A percentile compares a stretch with the other conserved stretches of the same genome.
phyloP scores from a whole-genome alignment of 2,329 filamentous ascomycete species.

The Aspergillus fischeri region DNA sequence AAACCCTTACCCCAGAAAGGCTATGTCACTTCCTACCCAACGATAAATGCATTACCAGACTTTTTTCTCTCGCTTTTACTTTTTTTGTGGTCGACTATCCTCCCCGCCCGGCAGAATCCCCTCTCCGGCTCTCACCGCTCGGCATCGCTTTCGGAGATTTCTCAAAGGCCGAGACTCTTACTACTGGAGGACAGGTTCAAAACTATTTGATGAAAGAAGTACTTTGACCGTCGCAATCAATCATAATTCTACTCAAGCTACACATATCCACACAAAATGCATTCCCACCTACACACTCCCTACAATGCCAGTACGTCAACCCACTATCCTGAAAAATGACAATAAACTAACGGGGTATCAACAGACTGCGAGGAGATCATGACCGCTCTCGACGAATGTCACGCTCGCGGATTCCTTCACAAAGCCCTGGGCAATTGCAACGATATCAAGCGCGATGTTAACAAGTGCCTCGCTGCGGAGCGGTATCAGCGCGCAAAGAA shows the following conservation, averaged over 20 bases:
- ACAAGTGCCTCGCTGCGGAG: slow-evolving; percentile 76
- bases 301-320: slow-evolving; percentile 71
- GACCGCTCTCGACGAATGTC: slow-evolving; percentile 90
- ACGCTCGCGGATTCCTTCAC: slow-evolving; percentile 85
- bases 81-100: slow-evolving; percentile 18
- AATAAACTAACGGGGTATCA: slow-evolving; percentile 7
- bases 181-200: neutral
- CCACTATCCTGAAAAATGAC: slow-evolving; percentile 1
- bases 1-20: neutral
- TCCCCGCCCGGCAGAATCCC: slow-evolving; percentile 32
- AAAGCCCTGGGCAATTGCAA: slow-evolving; percentile 91
- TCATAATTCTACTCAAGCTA: slow-evolving; percentile 2
- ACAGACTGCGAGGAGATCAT: slow-evolving; percentile 93
- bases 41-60: slow-evolving; percentile 11
- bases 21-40: neutral
- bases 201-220: neutral
- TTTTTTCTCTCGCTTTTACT: slow-evolving; percentile 20
- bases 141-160: slow-evolving; percentile 15
- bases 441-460: slow-evolving; percentile 76
- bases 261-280: slow-evolving; percentile 58
- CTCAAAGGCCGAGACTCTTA: neutral
- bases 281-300: slow-evolving; percentile 94
- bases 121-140: slow-evolving; percentile 21
- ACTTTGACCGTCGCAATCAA: neutral
- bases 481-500: slow-evolving; percentile 70